Conservation (phyloP, 2,329 filamentous ascomycete genomes). For the Cladophialophora exuberans region DNA sequence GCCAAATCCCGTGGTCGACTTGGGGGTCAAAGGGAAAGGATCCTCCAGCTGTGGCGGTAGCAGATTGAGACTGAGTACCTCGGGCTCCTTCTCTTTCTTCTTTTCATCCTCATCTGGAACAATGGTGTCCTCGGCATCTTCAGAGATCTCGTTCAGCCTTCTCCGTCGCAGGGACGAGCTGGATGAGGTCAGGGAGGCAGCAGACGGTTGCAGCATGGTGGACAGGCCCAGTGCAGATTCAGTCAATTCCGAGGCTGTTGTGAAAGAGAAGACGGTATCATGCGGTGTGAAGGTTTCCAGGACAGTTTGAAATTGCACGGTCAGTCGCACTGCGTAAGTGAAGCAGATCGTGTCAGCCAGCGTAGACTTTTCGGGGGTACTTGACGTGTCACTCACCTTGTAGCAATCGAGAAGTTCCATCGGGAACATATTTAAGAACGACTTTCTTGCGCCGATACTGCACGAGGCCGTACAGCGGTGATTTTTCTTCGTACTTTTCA, state of each 20-base stretch:
- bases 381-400: constrained; percentile 68
- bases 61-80: background rate
- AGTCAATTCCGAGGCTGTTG: constrained; percentile 74
- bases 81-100: background rate
- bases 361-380: background rate
- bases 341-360: constrained; percentile 12
- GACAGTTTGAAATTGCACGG: constrained; percentile 67
- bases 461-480: constrained; percentile 89
- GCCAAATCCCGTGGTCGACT: constrained; percentile 16
- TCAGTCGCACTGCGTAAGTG: constrained; percentile 71
- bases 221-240: constrained; percentile 86
- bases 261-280: constrained; percentile 80
- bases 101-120: constrained; percentile 1
- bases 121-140: constrained; percentile 62
- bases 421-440: constrained; percentile 88
- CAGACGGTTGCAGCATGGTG: constrained; percentile 86
- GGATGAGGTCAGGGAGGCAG: constrained; percentile 82
- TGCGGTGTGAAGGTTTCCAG: constrained; percentile 76
- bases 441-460: constrained; percentile 89
- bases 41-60: background rate
- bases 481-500: constrained; percentile 76
- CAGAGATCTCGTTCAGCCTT: constrained; percentile 88
- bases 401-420: constrained; percentile 84
- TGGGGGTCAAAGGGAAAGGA: constrained; percentile 24
- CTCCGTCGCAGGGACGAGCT: constrained; percentile 76